Evolutionary conservation across 1,139 yeast species (phyloP).

Genomic region (Candida albicans): DNA sequence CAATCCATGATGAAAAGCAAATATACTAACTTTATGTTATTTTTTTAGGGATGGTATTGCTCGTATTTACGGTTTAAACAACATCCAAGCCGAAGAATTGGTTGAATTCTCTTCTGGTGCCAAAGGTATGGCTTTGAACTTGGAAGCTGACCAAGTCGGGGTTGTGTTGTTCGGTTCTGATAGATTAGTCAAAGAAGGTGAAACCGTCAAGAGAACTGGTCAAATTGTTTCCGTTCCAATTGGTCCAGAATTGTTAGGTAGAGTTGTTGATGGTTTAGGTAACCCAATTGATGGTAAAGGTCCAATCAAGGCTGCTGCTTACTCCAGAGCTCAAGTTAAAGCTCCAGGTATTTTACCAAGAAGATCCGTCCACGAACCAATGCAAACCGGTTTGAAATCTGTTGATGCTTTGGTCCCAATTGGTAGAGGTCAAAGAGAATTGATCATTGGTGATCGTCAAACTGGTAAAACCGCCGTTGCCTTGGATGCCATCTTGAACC

Average conservation of each 20-base stretch:
- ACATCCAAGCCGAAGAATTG: slow-evolving; percentile 99
- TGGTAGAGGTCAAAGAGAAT: slow-evolving; percentile 99
- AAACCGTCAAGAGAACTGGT: slow-evolving; percentile 99
- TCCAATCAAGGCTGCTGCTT: slow-evolving; percentile 83
- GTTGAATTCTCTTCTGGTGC: slow-evolving; percentile 99
- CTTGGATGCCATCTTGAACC: slow-evolving; percentile 96
- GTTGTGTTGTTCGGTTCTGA: slow-evolving; percentile 99
- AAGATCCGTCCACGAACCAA: slow-evolving; percentile 97
- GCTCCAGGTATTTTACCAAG: slow-evolving; percentile 99
- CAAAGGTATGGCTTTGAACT: slow-evolving; percentile 99
- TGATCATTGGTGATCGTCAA: slow-evolving; percentile 99
- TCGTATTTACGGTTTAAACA: slow-evolving; percentile 99
- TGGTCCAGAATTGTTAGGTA: slow-evolving; percentile 97
- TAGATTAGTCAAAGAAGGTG: slow-evolving; percentile 98
- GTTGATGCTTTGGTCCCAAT: slow-evolving; percentile 99
- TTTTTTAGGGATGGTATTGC: slow-evolving; percentile 95
- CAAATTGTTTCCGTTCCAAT: slow-evolving; percentile 99
- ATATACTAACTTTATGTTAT: slow-evolving; percentile 23
- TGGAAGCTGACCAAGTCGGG: slow-evolving; percentile 99
- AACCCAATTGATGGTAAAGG: slow-evolving; percentile 99
- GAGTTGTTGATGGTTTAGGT: slow-evolving; percentile 99
- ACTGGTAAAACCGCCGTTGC: slow-evolving; percentile 99
- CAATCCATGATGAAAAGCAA: neutral
- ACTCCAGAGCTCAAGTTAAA: slow-evolving; percentile 96
- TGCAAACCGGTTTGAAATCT: slow-evolving; percentile 99